Evolutionary conservation across 345 rosid species (phyloP), one percentile per base, ranked within the genome.

Genomic region (Ceriops zippeliana): DNA sequence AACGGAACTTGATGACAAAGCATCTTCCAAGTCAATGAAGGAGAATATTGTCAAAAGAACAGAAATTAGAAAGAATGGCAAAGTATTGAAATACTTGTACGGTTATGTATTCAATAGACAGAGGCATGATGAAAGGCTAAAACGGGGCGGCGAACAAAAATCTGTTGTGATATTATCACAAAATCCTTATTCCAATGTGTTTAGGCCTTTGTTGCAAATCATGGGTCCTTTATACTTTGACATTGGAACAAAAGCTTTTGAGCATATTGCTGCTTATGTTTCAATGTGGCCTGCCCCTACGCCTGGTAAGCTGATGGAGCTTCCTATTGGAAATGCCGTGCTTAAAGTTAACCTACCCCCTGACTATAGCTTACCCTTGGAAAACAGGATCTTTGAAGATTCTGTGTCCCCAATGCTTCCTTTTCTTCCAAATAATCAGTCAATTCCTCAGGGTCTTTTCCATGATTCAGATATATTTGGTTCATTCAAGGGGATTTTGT

Each of bases 391-490:
- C 21, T 83, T 77, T 19, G 96, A 90, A 82, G 96, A 90, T 81
- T 85, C 89, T 66, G 86, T 88, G 70, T 86, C 97, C 61, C 82
- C 97, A 16, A 82, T 95, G 89, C 97, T 98, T 65, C 99, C 98
- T 49, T 78, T 90, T 24, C 97, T 95, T 78, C 99, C 97, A 27
- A 84, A 83, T 20, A 92, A 95, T 77, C 98, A 89, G 81, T 88
- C 93, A 63, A 80, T 89, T 57, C 99, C 99, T 7, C 97, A 92
- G 66, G 99, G 98, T 65, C 89, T 95, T 34, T 95, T 95, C 81
- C 99, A 95, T 59, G 99, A 95, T 70, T 87, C 96, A 4, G 97
- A 95, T 89, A 71, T 95, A 57, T 95, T 95, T 63, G 97, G 98
- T 58, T 70, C 83, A 66, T 95, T 88, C 68, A 77, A 90, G 61